Base-by-base conservation (phyloP, 2,329 filamentous ascomycete species). In the Exserohilum turcica region DNA sequence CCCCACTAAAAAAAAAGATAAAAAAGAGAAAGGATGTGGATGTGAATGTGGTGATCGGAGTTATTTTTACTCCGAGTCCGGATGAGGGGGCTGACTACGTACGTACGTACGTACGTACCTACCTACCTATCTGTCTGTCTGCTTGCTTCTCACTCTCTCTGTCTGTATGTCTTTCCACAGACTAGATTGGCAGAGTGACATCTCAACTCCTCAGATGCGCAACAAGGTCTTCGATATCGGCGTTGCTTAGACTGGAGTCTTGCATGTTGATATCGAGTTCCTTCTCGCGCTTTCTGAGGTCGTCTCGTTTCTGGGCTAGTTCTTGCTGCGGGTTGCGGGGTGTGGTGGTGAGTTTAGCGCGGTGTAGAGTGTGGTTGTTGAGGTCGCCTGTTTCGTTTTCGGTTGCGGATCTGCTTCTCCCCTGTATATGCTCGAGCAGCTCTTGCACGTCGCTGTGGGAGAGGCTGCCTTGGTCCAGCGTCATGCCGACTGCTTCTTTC, bases 401-500 rank as follows among this genome's bases (percentile, higher is more conserved):
- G 2, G 16, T 15, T 18, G 21, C 13, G 4, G 35, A 19, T 13
- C 15, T 15, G 1, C 51, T 54, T 31, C 33, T 48, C 19, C 18
- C 45, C 10, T 38, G 50, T 3, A 47, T 50, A 19, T 57, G 50
- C 6, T 54, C 37, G 16, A 61, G 37, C 1, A 60, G 37, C 1
- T 57, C 46, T 29, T 49, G 38, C 4, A 61, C 43, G 19, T 61
- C 57, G 12, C 31, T 36, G 29, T 60, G 46, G 3, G 59, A 61
- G 3, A 63, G 42, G 31, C 59, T 65, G n/a, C 54, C 59, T 15
- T 62, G 42, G 27, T 60, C 59, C 2, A 57, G 32, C 4, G 43
- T 49, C 62, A 64, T 66, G 21, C 65, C 65, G 2, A 65, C n/a
- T 18, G 56, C 49, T 6, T 57, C 42, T 40, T 60, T 59, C 48